Evolutionary conservation across 2,329 filamentous ascomycete genomes (phyloP).

Genomic region (Akanthomyces muscarius): DNA sequence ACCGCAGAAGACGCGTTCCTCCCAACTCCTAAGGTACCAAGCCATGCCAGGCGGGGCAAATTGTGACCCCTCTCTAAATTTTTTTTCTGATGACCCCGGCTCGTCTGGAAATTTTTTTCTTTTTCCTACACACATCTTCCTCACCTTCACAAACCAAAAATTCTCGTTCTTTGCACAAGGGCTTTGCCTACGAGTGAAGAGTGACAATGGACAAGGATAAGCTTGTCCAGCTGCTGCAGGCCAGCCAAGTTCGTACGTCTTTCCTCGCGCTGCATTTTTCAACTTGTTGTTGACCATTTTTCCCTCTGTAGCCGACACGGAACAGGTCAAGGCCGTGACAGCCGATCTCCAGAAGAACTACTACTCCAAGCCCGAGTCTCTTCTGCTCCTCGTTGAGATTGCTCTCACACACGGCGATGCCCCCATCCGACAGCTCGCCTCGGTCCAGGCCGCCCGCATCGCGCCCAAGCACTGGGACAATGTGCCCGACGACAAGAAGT

Average conservation of each 20-base stretch:
- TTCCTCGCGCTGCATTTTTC: constrained; percentile 6
- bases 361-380: constrained; percentile 79
- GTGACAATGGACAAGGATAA: constrained; percentile 54
- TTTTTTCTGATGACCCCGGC: constrained; percentile 18
- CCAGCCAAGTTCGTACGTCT: constrained; percentile 77
- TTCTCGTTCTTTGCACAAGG: neutral
- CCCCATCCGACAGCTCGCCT: constrained; percentile 80
- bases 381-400: constrained; percentile 83
- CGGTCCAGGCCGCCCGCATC: constrained; percentile 81
- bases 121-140: constrained; percentile 11
- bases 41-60: constrained; percentile 16
- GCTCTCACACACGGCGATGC: constrained; percentile 71
- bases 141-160: constrained; percentile 13
- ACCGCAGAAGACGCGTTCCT: too few relatives aligned
- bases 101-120: constrained; percentile 8
- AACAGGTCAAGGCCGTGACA: constrained; percentile 85
- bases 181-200: constrained; percentile 15
- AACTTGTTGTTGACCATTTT: constrained; percentile 29
- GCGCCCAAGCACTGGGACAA: constrained; percentile 82
- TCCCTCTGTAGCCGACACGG: constrained; percentile 68
- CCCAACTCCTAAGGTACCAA: constrained; percentile 10
- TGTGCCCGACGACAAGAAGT: constrained; percentile 71
- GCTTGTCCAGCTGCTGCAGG: constrained; percentile 82
- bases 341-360: constrained; percentile 88
- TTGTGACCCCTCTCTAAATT: constrained; percentile 16